Percentiles rank a stretch among this genome's conserved stretches.
Conservation (phyloP, 179 eudicot genomes). For the Drosera spatulata region DNA sequence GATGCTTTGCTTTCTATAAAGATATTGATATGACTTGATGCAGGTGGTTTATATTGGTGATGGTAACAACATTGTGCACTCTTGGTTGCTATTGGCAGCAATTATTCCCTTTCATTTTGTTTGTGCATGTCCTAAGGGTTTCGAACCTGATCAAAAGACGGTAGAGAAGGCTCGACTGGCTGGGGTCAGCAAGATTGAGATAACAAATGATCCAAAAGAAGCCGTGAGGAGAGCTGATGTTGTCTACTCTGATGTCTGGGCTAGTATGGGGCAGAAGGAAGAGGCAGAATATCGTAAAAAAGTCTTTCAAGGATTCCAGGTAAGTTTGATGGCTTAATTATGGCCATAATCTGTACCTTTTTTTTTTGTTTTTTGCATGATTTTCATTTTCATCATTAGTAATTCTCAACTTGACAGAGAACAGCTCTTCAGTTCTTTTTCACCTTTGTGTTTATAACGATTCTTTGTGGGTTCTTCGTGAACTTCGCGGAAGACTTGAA, state of each 20-base stretch:
- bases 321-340: slow-evolving; percentile 7
- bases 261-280: slow-evolving; percentile 99
- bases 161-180: slow-evolving; percentile 55
- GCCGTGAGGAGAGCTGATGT: slow-evolving; percentile 97
- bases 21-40: not conserved
- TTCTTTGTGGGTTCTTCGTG: too few relatives aligned
- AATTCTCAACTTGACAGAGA: too few relatives aligned
- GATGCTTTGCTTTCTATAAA: not conserved
- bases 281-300: slow-evolving; percentile 82
- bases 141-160: slow-evolving; percentile 80
- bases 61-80: slow-evolving; percentile 96
- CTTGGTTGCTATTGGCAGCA: slow-evolving; percentile 81
- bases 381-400: too few relatives aligned
- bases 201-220: slow-evolving; percentile 84
- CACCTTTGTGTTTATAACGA: too few relatives aligned
- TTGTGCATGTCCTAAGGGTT: slow-evolving; percentile 97
- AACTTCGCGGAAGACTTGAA: too few relatives aligned
- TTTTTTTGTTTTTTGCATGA: not conserved
- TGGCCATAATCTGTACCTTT: not conserved
- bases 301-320: slow-evolving; percentile 93
- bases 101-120: slow-evolving; percentile 91
- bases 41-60: slow-evolving; percentile 99
- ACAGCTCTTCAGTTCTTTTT: too few relatives aligned
- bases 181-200: slow-evolving; percentile 88
- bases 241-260: slow-evolving; percentile 99